Evolutionary conservation across 2,329 filamentous ascomycete genomes (phyloP), one percentile per base, ranked within the genome.

Genomic region (Sporothrix dimorphospora): DNA sequence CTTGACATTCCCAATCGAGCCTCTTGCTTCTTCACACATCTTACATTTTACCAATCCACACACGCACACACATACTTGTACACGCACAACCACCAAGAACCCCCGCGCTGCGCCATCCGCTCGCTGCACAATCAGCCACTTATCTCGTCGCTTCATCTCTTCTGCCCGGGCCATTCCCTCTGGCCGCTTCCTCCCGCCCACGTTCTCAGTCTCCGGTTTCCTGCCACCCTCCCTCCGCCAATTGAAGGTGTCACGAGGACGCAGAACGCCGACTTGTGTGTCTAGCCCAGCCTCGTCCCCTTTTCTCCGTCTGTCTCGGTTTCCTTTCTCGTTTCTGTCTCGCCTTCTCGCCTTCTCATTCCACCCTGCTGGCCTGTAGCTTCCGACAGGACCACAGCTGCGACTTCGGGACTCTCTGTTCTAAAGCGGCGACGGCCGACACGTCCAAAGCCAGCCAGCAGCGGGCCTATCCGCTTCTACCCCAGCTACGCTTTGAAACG

Each of bases 201-300:
- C 53, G 53, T 34, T 57, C 34, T n/a, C 27, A 34, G 9, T 57
- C 53, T 38, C 53, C n/a, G 27, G 24, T 57, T 65, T 65, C 38
- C 61, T 47, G 38, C 40, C n/a, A 16, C 40, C 9, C 42, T 30
- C 11, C 27, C 27, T 51, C 42, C 40, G 30, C 65, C 47, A 53
- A 68, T 38, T 38, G 42, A 66, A 8, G 38, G 59, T 24, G 59
- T 45, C 59, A 67, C 63, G 63, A 67, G 63, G 21, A 49, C 38
- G 38, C 24, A 24, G 38, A 27, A 16, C 38, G 34, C 19, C 7
- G n/a, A 14, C n/a, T 63, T 42, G 8, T 14, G 30, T 16, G 19
- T 27, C 24, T 53, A 42, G 14, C 7, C 24, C 65, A 67, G 65
- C 65, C 65, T 55, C 30, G 47, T 21, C 34, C 19, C n/a, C 4